Conservation (phyloP, 1,284 basidiomycete genomes). For the Neonothopanus nambi region DNA sequence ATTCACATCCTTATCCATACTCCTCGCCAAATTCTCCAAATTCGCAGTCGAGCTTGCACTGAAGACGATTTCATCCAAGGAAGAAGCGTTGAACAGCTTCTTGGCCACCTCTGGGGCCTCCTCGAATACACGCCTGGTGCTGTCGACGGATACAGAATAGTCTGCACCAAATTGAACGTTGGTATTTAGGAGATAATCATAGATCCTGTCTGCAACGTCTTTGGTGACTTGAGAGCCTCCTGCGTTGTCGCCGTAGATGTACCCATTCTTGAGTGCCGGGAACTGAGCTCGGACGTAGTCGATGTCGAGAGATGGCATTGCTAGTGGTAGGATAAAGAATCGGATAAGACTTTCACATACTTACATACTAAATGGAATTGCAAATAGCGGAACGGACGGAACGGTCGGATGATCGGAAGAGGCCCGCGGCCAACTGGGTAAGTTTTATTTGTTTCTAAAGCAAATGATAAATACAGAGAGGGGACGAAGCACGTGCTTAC, state of each 20-base stretch:
- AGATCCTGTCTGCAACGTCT: constrained; percentile 56
- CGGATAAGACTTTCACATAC: too few species aligned
- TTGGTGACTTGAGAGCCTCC: constrained; percentile 70
- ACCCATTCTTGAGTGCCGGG: constrained; percentile 60
- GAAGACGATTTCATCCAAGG: constrained; percentile 63
- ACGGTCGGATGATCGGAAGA: too few species aligned
- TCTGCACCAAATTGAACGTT: constrained; percentile 75
- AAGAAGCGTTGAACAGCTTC: constrained; percentile 63
- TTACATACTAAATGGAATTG: too few species aligned
- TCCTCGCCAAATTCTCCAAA: constrained; percentile 63
- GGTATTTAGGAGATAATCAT: constrained; percentile 66
- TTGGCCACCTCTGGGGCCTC: constrained; percentile 54
- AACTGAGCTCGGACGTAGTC: constrained; percentile 57
- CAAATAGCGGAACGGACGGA: too few species aligned
- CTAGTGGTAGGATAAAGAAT: background rate
- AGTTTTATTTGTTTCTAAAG: too few species aligned
- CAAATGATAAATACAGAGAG: too few species aligned
- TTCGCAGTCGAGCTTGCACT: constrained; percentile 70
- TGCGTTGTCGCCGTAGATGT: constrained; percentile 77
- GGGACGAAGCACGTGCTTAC: too few species aligned
- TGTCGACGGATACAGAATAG: constrained; percentile 57
- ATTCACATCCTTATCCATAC: constrained; percentile 52
- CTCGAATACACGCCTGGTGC: constrained; percentile 49
- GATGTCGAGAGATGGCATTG: constrained; percentile 42
- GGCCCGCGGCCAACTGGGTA: too few species aligned